Conservation (phyloP, 345 rosid genomes). For the Eucalyptus coolabah region DNA sequence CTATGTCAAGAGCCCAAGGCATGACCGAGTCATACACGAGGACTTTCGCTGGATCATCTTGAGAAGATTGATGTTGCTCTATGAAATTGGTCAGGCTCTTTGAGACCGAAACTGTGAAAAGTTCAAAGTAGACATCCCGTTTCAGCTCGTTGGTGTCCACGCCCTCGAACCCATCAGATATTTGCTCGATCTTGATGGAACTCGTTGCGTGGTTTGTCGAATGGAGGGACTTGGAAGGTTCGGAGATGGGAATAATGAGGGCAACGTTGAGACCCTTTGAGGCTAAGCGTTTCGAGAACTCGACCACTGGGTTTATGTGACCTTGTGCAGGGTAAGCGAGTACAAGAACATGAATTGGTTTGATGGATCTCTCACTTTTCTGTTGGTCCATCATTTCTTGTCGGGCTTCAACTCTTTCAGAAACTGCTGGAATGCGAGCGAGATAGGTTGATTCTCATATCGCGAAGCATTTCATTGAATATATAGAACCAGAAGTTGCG, state of each 20-base stretch:
- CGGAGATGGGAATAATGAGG: not conserved
- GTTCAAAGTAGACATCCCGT: not conserved
- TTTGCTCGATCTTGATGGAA: not conserved
- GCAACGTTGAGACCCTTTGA: conserved; percentile 9
- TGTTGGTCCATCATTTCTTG: not conserved
- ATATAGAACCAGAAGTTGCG: not conserved
- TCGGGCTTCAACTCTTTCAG: not conserved
- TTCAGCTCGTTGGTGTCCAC: not conserved
- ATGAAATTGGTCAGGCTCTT: not conserved
- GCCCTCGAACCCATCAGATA: conserved; percentile 2
- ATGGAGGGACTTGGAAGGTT: not conserved
- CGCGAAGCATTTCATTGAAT: not conserved
- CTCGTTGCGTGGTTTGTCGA: not conserved
- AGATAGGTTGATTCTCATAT: not conserved
- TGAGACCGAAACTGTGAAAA: not conserved
- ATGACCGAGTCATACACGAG: conserved; percentile 6
- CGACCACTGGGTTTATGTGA: conserved; percentile 15
- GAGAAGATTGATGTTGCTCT: not conserved
- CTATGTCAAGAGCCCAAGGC: conserved; percentile 14
- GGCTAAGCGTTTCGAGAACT: conserved; percentile 7
- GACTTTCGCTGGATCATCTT: not conserved
- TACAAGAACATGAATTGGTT: not conserved
- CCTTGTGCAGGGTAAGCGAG: conserved; percentile 4
- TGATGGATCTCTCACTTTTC: not conserved
- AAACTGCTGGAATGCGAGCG: not conserved